Conservation (phyloP, 352 stramenopile species). For the Phytophthora agathidicida region DNA sequence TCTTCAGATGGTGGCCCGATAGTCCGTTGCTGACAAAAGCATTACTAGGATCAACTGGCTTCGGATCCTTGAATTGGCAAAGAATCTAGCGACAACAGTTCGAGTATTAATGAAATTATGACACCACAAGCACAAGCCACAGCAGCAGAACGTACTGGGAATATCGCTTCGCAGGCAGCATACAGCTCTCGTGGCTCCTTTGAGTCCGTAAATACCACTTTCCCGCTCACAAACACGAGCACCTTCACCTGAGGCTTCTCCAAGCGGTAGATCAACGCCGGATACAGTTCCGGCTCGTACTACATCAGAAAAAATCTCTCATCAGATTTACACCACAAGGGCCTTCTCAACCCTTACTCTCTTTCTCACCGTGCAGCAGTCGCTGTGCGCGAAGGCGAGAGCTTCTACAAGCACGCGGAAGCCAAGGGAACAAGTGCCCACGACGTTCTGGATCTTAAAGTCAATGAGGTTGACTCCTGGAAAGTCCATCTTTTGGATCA, state of each 20-base stretch:
- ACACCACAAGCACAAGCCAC: not conserved
- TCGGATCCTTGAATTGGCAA: constrained; percentile 57
- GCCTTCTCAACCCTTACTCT: too few relatives aligned
- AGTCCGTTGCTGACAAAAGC: not conserved
- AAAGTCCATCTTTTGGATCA: constrained; percentile 89
- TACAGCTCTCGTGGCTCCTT: constrained; percentile 86
- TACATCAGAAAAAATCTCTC: constrained; percentile 21
- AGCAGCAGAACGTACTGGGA: constrained; percentile 47
- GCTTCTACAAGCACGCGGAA: constrained; percentile 86
- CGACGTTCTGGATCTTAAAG: constrained; percentile 89
- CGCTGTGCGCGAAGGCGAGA: constrained; percentile 77
- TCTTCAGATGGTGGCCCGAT: constrained; percentile 12
- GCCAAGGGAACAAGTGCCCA: constrained; percentile 69
- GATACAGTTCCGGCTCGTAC: constrained; percentile 99
- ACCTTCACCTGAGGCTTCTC: constrained; percentile 96
- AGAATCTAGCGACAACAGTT: constrained; percentile 54
- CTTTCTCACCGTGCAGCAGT: constrained; percentile 72
- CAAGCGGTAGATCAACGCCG: constrained; percentile 98
- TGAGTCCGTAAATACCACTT: constrained; percentile 97
- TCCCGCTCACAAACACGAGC: constrained; percentile 99
- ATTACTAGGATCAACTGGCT: constrained; percentile 31
- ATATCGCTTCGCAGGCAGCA: constrained; percentile 84
- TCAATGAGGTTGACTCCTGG: constrained; percentile 87
- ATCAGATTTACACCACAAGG: not conserved
- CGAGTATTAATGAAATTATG: not conserved